phyloP scores from a whole-genome alignment of 75 land plant species.

The Selaginella moellendorffii region DNA sequence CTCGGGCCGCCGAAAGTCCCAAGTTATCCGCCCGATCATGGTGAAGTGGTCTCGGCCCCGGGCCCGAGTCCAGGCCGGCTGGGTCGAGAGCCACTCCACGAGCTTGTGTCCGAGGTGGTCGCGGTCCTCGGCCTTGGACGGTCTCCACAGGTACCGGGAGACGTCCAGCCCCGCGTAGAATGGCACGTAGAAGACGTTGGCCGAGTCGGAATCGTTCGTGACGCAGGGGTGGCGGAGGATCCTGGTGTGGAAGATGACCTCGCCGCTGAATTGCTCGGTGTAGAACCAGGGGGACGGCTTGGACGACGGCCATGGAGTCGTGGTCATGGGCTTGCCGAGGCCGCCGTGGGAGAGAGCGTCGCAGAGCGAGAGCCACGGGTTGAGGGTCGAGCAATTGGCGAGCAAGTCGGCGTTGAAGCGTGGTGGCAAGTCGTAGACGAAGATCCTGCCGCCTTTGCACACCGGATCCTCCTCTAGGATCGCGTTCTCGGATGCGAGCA shows the following conservation, averaged over 20 bases:
- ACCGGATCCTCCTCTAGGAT: neutral
- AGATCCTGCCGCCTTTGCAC: conserved; percentile 17
- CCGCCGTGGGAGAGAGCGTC: conserved; percentile 41
- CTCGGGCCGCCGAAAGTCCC: conserved; percentile 3
- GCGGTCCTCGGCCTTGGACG: conserved; percentile 37
- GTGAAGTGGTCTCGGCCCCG: conserved; percentile 9
- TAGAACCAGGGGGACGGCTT: conserved; percentile 25
- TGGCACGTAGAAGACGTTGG: conserved; percentile 44
- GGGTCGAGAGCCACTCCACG: conserved; percentile 55
- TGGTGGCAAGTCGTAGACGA: conserved; percentile 57
- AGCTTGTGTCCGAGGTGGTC: conserved; percentile 55
- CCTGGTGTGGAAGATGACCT: conserved; percentile 48
- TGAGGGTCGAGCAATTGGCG: conserved; percentile 25
- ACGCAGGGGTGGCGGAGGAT: conserved; percentile 50
- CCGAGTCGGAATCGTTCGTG: conserved; percentile 32
- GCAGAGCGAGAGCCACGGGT: conserved; percentile 46
- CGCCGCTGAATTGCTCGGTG: conserved; percentile 50
- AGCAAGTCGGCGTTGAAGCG: conserved; percentile 39
- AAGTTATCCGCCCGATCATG: conserved; percentile 4
- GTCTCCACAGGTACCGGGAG: conserved; percentile 37
- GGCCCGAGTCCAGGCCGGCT: conserved; percentile 60
- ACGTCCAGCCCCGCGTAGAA: conserved; percentile 49
- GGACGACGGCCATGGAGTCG: neutral
- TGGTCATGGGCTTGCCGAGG: conserved; percentile 23
- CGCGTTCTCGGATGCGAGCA: neutral